Evolutionary conservation across 257 asterid species (phyloP).

Genomic region (Petunia secreta): DNA sequence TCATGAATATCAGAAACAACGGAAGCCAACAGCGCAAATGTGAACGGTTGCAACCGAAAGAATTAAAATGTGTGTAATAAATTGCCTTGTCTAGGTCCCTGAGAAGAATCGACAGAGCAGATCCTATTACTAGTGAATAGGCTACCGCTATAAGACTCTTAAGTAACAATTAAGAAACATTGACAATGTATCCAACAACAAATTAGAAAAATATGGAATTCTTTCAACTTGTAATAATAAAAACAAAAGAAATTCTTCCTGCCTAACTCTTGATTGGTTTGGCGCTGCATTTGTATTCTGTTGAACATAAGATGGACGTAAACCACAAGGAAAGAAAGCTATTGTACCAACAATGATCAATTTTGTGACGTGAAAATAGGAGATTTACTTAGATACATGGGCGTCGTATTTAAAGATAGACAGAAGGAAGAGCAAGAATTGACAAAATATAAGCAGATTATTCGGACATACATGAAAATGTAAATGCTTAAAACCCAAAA

Average conservation of each 20-base stretch:
- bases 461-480: conserved; percentile 2
- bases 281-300: not conserved
- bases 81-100: not conserved
- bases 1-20: conserved; percentile 1
- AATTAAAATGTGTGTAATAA: not conserved
- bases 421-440: not conserved
- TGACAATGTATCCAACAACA: not conserved
- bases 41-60: not conserved
- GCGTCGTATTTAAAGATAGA: not conserved
- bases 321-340: not conserved
- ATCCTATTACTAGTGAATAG: not conserved
- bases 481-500: not conserved
- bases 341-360: not conserved
- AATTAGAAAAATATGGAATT: not conserved
- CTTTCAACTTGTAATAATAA: not conserved
- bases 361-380: not conserved
- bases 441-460: not conserved
- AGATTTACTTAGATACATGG: conserved; percentile 9
- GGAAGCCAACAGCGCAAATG: not conserved
- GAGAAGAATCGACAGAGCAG: not conserved
- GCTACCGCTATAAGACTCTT: not conserved
- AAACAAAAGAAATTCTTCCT: not conserved
- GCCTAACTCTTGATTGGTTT: not conserved
- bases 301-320: not conserved
- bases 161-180: not conserved